These are phyloP conservation scores for Zymoseptoria brevis DNA, from an alignment of 2,329 filamentous ascomycete species.

Conservation along the genomic window DNA sequence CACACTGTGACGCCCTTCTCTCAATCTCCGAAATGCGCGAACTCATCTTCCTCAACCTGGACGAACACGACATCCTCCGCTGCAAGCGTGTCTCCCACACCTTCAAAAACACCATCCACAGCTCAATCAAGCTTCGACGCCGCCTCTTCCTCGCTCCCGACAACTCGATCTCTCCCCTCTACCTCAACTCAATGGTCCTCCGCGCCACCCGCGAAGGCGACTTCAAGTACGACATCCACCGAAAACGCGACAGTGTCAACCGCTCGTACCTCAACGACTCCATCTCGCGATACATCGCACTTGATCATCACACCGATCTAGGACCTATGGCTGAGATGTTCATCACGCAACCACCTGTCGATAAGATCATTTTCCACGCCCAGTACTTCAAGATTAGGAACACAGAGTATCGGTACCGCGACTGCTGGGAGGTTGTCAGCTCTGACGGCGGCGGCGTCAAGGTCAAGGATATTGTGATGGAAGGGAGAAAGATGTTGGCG, in stretches of 20 bases:
- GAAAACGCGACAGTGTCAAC: too few species aligned
- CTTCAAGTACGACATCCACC: too few species aligned
- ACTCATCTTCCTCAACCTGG: background rate
- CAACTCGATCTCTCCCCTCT: background rate
- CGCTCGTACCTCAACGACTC: too few species aligned
- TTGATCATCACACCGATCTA: too few species aligned
- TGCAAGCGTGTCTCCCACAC: background rate
- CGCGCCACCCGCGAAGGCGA: background rate
- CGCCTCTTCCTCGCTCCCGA: background rate
- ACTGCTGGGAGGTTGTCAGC: too few species aligned
- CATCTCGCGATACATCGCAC: too few species aligned
- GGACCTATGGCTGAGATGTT: background rate
- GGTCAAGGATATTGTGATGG: too few species aligned
- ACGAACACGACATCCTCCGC: background rate
- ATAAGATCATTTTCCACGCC: too few species aligned
- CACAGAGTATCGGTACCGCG: too few species aligned
- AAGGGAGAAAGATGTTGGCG: too few species aligned
- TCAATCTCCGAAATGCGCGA: slow-evolving; percentile 1
- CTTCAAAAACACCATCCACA: background rate
- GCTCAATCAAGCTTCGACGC: background rate
- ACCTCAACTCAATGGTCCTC: background rate
- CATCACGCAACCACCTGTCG: background rate
- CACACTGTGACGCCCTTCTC: background rate
- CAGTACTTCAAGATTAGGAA: too few species aligned
- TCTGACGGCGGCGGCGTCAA: background rate